phyloP scores from a whole-genome alignment of 306 rosid genomes.

The Medicago arabica region DNA sequence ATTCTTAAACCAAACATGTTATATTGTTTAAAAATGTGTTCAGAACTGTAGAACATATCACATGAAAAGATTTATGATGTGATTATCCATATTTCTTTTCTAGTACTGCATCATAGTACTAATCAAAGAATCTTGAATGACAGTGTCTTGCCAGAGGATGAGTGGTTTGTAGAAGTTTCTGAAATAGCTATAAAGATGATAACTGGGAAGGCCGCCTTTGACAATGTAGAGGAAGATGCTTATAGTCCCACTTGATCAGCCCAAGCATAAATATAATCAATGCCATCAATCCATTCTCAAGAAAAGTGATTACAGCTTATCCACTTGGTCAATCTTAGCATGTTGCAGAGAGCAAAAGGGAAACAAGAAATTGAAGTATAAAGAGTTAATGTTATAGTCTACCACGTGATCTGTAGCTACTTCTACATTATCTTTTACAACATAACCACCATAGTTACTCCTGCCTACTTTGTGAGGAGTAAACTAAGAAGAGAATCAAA shows the following conservation, averaged over 20 bases:
- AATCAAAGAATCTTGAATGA: conserved; percentile 25
- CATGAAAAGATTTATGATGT: neutral
- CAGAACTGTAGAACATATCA: neutral
- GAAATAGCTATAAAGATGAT: conserved; percentile 85
- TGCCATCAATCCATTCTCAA: conserved; percentile 59
- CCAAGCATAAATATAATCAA: conserved; percentile 48
- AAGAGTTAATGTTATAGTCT: neutral
- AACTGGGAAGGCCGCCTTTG: conserved; percentile 72
- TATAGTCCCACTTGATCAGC: conserved; percentile 65
- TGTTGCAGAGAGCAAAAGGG: conserved; percentile 4
- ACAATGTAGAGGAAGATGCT: conserved; percentile 58
- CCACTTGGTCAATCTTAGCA: too few species aligned
- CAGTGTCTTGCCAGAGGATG: conserved; percentile 88
- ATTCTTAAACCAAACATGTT: neutral
- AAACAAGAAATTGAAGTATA: conserved; percentile 15
- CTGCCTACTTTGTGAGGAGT: too few species aligned
- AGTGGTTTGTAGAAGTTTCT: conserved; percentile 92
- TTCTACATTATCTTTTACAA: conserved; percentile 27
- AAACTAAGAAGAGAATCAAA: too few species aligned
- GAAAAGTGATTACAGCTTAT: conserved; percentile 51
- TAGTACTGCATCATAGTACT: conserved; percentile 20
- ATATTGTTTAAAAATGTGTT: neutral
- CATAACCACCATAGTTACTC: conserved; percentile 8
- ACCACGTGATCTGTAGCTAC: neutral
- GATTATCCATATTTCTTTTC: conserved; percentile 3